Percentiles rank a stretch among this genome's conserved stretches.
Conservation (phyloP, 768 basidiomycete species). For the Phanerodontia chrysosporium region DNA sequence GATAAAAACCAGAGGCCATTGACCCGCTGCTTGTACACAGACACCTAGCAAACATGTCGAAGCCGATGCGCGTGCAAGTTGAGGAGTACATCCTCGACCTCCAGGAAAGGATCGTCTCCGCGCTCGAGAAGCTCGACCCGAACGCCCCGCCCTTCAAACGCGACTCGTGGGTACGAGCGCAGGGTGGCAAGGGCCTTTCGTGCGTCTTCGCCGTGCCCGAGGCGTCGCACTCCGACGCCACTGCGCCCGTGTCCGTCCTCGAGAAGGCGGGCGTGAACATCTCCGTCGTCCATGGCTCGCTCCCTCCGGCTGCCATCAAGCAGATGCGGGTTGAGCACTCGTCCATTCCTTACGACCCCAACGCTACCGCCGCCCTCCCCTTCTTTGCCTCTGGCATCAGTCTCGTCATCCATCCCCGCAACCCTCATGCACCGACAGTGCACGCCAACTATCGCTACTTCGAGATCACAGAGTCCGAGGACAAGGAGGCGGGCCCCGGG, state of each 20-base stretch:
- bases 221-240: conserved; percentile 24
- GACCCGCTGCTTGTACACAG: background rate
- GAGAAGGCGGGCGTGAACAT: conserved; percentile 98
- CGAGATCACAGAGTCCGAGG: conserved; percentile 64
- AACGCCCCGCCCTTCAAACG: conserved; percentile 68
- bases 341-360: conserved; percentile 56
- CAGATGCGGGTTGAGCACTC: conserved; percentile 95
- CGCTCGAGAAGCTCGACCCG: conserved; percentile 78
- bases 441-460: conserved; percentile 98
- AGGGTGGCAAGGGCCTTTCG: conserved; percentile 76
- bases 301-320: conserved; percentile 85
- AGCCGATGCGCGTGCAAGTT: conserved; percentile 66
- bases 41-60: conserved; percentile 8
- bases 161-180: conserved; percentile 70
- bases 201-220: conserved; percentile 67
- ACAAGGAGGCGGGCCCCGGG: conserved; percentile 33
- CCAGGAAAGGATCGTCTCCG: conserved; percentile 73
- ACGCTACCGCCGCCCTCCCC: conserved; percentile 64
- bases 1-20: background rate
- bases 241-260: conserved; percentile 49
- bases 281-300: conserved; percentile 81
- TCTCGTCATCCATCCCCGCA: conserved; percentile 90
- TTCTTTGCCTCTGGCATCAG: conserved; percentile 93
- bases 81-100: conserved; percentile 71
- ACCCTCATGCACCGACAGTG: conserved; percentile 90